These are phyloP conservation scores for Aegilops speltoides DNA, from an alignment of 176 grass and related monocot species.

Conservation along the genomic window DNA sequence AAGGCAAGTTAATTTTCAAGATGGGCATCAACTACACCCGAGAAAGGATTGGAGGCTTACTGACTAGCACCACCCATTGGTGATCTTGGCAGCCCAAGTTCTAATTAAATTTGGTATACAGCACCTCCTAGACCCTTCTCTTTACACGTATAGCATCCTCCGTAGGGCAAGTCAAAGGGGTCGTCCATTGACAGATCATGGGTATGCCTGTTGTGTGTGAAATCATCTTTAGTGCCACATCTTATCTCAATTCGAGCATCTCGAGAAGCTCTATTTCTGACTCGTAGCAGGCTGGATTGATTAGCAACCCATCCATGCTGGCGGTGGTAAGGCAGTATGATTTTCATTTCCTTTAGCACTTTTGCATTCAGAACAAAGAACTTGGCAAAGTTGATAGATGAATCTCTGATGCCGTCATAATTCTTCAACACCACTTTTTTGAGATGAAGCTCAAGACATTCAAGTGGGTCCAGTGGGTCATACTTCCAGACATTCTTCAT, in stretches of 20 bases:
- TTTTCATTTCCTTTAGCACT: not conserved
- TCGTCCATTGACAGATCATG: not conserved
- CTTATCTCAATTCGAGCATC: not conserved
- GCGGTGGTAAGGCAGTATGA: not conserved
- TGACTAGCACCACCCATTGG: no score
- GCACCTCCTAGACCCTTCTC: no score
- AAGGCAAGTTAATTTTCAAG: not conserved
- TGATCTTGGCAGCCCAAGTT: no score
- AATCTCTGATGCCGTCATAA: not conserved
- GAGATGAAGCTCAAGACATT: not conserved
- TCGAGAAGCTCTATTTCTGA: not conserved
- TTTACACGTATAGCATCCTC: not conserved
- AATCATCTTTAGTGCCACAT: not conserved
- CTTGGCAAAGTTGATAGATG: not conserved
- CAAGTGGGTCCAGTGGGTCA: not conserved
- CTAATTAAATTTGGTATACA: no score
- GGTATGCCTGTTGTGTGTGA: not conserved
- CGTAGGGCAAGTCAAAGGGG: not conserved
- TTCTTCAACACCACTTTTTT: constrained; percentile 1
- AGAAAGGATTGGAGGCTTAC: no score
- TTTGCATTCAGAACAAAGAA: constrained; percentile 10
- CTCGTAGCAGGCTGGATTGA: not conserved
- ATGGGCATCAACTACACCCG: not conserved
- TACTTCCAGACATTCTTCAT: not conserved
- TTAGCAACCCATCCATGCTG: not conserved